Evolutionary conservation across 2,329 filamentous ascomycete species (phyloP).

Genomic region (Xylariales sp.): DNA sequence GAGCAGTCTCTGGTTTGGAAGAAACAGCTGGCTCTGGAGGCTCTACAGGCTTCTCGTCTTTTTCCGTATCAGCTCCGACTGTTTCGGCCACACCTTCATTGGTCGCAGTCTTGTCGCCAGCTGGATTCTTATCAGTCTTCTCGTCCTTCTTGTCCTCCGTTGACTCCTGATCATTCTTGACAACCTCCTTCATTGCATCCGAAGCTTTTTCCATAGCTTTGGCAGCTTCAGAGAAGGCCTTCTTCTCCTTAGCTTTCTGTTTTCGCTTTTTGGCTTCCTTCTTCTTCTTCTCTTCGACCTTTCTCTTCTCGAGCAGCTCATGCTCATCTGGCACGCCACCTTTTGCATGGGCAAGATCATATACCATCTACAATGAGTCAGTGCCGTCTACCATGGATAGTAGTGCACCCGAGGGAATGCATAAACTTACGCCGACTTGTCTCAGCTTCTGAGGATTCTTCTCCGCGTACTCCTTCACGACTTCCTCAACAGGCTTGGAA

Average conservation of each 20-base stretch:
- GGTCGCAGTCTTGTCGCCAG: neutral
- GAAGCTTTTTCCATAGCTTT: constrained; percentile 32
- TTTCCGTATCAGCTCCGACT: too few relatives aligned
- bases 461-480: constrained; percentile 44
- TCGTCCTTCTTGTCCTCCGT: neutral
- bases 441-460: constrained; percentile 60
- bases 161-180: constrained; percentile 4
- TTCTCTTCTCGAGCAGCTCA: constrained; percentile 25
- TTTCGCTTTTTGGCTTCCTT: constrained; percentile 32
- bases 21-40: neutral
- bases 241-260: constrained; percentile 27
- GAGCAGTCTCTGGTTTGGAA: neutral
- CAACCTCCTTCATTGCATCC: constrained; percentile 10
- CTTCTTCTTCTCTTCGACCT: constrained; percentile 30
- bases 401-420: constrained; percentile 67
- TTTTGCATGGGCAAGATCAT: constrained; percentile 58
- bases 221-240: constrained; percentile 29
- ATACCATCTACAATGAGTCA: constrained; percentile 43
- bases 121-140: neutral
- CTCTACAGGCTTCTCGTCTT: neutral
- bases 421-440: constrained; percentile 58
- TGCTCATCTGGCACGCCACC: constrained; percentile 50
- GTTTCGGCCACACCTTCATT: too few relatives aligned
- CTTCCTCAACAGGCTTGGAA: constrained; percentile 50
- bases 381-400: constrained; percentile 51